phyloP scores from a whole-genome alignment of 2,329 filamentous ascomycete species.

The Neonectria hederae region DNA sequence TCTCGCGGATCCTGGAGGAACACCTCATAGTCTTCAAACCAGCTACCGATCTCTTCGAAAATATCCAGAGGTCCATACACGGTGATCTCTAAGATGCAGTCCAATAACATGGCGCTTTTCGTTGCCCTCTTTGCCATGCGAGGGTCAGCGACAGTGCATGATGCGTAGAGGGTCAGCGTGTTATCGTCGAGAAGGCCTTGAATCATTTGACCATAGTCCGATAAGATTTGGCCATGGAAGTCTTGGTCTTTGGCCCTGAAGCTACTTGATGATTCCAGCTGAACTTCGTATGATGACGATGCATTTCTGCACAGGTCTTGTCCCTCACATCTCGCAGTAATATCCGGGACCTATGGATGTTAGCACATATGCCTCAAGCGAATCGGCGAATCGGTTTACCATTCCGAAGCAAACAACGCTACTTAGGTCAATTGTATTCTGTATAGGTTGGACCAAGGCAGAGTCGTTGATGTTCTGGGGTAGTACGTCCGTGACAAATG shows the following conservation, averaged over 20 bases:
- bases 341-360: slow-evolving; percentile 4
- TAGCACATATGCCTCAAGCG: background rate
- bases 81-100: slow-evolving; percentile 33
- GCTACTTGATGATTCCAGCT: slow-evolving; percentile 6
- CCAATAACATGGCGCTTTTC: background rate
- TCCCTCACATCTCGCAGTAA: slow-evolving; percentile 7
- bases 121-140: background rate
- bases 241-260: background rate
- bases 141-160: background rate
- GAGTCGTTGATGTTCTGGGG: background rate
- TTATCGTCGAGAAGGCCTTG: slow-evolving; percentile 27
- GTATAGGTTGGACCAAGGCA: background rate
- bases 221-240: background rate
- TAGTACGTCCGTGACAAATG: background rate
- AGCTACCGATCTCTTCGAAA: slow-evolving; percentile 43
- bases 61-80: slow-evolving; percentile 44
- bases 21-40: slow-evolving; percentile 44
- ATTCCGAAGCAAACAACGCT: slow-evolving; percentile 26
- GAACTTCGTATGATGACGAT: background rate
- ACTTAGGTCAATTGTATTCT: background rate
- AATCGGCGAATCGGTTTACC: slow-evolving; percentile 2
- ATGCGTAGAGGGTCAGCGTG: background rate
- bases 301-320: fast-evolving
- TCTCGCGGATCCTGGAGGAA: slow-evolving; percentile 48
- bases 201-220: slow-evolving; percentile 24